Conservation (phyloP, 164 flowering plant genomes). For the Nymphaea colorata region DNA sequence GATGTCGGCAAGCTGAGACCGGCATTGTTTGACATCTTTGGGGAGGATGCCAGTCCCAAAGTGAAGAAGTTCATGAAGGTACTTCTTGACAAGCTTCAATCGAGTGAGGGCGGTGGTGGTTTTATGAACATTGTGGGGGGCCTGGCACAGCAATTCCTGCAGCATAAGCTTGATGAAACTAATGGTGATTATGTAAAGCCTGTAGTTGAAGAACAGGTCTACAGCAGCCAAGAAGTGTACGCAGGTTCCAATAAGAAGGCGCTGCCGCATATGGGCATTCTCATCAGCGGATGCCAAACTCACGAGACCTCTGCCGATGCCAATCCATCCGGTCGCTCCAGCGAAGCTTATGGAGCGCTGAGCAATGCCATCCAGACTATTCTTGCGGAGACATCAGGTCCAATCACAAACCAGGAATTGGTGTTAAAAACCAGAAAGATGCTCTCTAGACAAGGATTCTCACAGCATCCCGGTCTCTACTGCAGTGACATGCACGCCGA, state of each 20-base stretch:
- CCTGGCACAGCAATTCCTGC: slow-evolving; percentile 65
- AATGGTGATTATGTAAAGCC: slow-evolving; percentile 65
- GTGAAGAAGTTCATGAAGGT: slow-evolving; percentile 96
- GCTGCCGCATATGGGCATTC: slow-evolving; percentile 50
- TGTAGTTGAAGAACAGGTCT: slow-evolving; percentile 50
- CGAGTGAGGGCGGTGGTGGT: slow-evolving; percentile 29
- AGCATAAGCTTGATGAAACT: slow-evolving; percentile 68
- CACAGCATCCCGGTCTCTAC: slow-evolving; percentile 90
- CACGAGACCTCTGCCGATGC: slow-evolving; percentile 93
- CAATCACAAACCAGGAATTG: slow-evolving; percentile 45
- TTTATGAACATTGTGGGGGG: slow-evolving; percentile 59
- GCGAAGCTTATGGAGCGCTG: slow-evolving; percentile 75
- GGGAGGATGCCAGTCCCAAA: slow-evolving; percentile 91
- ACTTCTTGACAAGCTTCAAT: slow-evolving; percentile 46
- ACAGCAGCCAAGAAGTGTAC: slow-evolving; percentile 57
- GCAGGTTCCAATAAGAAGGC: slow-evolving; percentile 51
- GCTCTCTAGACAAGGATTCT: slow-evolving; percentile 65
- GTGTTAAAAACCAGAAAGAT: slow-evolving; percentile 59
- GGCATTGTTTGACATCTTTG: slow-evolving; percentile 64
- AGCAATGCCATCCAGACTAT: slow-evolving; percentile 94
- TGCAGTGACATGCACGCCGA: slow-evolving; percentile 57
- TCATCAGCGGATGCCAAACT: slow-evolving; percentile 88
- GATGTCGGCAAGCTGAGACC: slow-evolving; percentile 88
- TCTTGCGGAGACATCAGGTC: slow-evolving; percentile 39
- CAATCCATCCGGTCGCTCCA: slow-evolving; percentile 45